Evolutionary conservation across 495 filamentous ascomycete species (phyloP), one percentile per base, ranked within the genome.

Genomic region (Penicillium manginii): DNA sequence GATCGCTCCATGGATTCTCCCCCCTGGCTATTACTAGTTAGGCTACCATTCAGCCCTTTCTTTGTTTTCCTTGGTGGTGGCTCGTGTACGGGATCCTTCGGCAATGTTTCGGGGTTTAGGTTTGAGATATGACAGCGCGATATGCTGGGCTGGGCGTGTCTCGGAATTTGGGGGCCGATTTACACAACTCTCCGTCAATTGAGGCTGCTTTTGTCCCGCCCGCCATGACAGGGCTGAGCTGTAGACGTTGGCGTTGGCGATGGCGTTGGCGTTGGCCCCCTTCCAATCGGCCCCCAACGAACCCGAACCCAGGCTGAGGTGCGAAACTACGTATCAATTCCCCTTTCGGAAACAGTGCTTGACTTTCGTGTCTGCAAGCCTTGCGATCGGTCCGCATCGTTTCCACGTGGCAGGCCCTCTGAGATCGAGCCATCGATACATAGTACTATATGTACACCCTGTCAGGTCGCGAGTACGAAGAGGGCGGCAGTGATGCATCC

Each of bases 91-190:
- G 26, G 26, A 29, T 29, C 26, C 17, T 49, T 31, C 46, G 46
- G 43, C 43, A 21, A 15, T 47, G 43, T 23, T 47, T 23, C 43
- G 43, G 21, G 21, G 12, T 35, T 50, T 33, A 32, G 48, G 48
- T 21, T 49, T 50, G 23, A 17, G 14, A 1, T 22, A 35, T 50
- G 48, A 54, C 33, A 47, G 52, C 52, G 45, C 11, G 26, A 29
- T 43, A 22, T 53, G 33, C 51, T 45, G 33, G 6, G 19, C 48
- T 3, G 17, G 4, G 21, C 15, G 54, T 57, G 60, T 52, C 55
- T 58, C 51, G 50, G 51, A 15, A 47, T 55, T 62, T 51, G 59
- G 55, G 60, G 55, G 55, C 22, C 61, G 56, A 56, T 59, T 33
- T 8, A 21, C 26, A 29, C 26, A 29, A 29, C 9, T 14, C 9